Evolutionary conservation across 1,139 yeast species (phyloP), one percentile per base, ranked within the genome.

Genomic region (Tardiomyces blankii): DNA sequence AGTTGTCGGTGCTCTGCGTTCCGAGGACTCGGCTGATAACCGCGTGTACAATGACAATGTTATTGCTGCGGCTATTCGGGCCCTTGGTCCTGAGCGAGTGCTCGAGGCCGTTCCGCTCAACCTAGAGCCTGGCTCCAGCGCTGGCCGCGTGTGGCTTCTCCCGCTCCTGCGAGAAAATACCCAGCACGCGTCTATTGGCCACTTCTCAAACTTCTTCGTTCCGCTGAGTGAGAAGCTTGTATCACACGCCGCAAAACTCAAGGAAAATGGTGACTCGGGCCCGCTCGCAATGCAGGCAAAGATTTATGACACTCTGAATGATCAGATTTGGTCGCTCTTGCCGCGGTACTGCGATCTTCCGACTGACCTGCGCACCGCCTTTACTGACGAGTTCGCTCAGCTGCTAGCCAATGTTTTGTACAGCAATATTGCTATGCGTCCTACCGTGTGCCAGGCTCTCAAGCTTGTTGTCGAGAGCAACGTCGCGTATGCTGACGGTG

Each of bases 321-420:
- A 86, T 60, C 99, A 91, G 70, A 73, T 88, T 43, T 89, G 97
- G 96, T 80, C 95, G 1, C 72, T 89, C 50, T 69, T 91, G 50
- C 96, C 98, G 14, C 83, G 80, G 54, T 91, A 88, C 64, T 83
- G 94, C 61, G 93, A 85, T 60, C 73, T 89, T 56, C 96, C 97
- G 35, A 71, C 69, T 38, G 98, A 93, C 64, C 68, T 88, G 52
- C 64, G 61, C 27, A 59, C 59, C 5, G 70, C 85, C 0, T 87
- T 89, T 59, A 77, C 78, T 48, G 86, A 82, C 59, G 73, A 73
- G 18, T 86, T 88, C 67, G 96, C 96, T 6, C 77, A 89, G 45
- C 67, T 73, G 42, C 69, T 93, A 47, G 75, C 95, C n/a, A 80
- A 81, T 45, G 64, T 80, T 48, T 68, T 93, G 60, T 91, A 89